Evolutionary conservation across 306 rosid genomes (phyloP).

Genomic region (Trifolium pratense): DNA sequence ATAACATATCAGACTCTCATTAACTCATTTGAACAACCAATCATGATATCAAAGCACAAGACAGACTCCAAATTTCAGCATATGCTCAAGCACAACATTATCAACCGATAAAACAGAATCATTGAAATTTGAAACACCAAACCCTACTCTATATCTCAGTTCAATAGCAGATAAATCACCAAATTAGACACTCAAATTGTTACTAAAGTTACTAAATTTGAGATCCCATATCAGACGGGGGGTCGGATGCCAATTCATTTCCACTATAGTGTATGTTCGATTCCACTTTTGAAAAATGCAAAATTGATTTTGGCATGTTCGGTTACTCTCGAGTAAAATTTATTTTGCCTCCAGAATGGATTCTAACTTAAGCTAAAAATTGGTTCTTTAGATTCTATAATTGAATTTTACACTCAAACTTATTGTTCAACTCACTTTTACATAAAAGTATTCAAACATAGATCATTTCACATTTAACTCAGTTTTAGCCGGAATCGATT

Average conservation of each 20-base stretch:
- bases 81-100: conserved; percentile 30
- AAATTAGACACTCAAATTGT: conserved; percentile 27
- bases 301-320: too few relatives aligned
- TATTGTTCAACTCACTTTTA: too few relatives aligned
- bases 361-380: too few relatives aligned
- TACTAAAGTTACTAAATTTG: conserved; percentile 16
- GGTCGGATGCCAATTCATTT: conserved; percentile 25
- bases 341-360: too few relatives aligned
- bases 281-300: too few relatives aligned
- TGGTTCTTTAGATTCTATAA: too few relatives aligned
- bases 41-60: conserved; percentile 35
- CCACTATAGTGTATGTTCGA: not conserved
- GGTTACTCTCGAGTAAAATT: too few relatives aligned
- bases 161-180: conserved; percentile 26
- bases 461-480: too few relatives aligned
- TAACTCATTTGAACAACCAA: conserved; percentile 29
- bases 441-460: too few relatives aligned
- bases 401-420: too few relatives aligned
- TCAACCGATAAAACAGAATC: conserved; percentile 3
- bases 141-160: conserved; percentile 14
- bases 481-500: too few relatives aligned
- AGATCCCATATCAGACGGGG: not conserved
- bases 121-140: conserved; percentile 10
- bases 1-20: conserved; percentile 40
- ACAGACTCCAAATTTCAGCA: conserved; percentile 25